Evolutionary conservation across 306 rosid genomes (phyloP).

Genomic region (Rubus idaeus): DNA sequence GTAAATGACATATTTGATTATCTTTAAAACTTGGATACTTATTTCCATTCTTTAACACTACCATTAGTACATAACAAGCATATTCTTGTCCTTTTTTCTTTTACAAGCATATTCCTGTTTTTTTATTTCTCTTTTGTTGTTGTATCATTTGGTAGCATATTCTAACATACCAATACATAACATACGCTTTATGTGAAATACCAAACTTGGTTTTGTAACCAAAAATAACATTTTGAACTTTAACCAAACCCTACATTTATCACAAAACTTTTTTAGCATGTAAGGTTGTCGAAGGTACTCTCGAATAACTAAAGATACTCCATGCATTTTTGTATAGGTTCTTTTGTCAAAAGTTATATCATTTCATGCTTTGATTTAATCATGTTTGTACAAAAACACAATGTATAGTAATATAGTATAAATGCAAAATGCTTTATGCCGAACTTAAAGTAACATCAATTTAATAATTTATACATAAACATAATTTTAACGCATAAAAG

Average conservation of each 20-base stretch:
- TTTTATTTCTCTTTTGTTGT: background rate
- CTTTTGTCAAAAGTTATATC: no score
- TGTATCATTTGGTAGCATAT: background rate
- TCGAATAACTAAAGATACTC: no score
- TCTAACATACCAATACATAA: background rate
- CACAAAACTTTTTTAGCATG: no score
- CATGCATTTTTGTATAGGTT: no score
- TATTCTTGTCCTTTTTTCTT: background rate
- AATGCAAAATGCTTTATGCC: no score
- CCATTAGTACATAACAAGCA: background rate
- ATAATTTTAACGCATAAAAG: no score
- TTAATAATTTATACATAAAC: no score
- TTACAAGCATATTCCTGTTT: background rate
- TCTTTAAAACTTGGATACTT: background rate
- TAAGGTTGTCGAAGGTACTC: no score
- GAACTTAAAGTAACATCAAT: no score
- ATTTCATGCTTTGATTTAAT: no score
- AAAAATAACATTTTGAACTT: background rate
- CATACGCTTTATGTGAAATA: background rate
- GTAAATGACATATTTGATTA: background rate
- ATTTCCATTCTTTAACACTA: background rate
- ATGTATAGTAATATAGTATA: no score
- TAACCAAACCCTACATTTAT: background rate
- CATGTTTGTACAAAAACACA: no score
- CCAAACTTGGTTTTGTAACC: background rate